Evolutionary conservation across 208 protist genomes (phyloP).

Genomic region (Dictyostelium gargantuum): DNA sequence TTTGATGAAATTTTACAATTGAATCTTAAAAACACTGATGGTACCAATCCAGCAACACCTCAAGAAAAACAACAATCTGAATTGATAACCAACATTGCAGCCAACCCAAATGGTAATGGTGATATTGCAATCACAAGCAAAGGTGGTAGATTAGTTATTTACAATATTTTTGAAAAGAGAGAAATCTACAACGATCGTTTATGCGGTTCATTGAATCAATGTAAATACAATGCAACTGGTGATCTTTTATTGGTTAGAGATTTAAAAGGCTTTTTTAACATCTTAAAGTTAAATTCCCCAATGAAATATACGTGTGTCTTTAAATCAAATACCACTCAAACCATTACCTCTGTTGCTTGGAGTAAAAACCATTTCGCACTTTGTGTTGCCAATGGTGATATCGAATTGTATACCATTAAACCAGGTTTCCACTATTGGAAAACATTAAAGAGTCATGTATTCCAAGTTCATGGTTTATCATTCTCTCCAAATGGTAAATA

Average conservation of each 20-base stretch:
- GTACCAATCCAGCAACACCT: rapidly evolving
- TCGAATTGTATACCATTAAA: neutral
- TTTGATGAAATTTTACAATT: neutral
- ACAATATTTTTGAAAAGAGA: neutral
- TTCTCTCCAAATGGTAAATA: slow-evolving; percentile 34
- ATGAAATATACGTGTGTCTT: neutral
- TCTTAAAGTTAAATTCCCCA: neutral
- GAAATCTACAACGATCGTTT: neutral
- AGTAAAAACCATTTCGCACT: neutral
- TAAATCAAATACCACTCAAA: neutral
- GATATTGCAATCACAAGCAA: neutral
- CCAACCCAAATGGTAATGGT: neutral
- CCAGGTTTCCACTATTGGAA: neutral
- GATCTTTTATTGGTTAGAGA: neutral
- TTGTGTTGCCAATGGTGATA: neutral
- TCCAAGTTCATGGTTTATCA: neutral
- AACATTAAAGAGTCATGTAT: neutral
- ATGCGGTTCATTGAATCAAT: neutral
- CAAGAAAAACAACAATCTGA: neutral
- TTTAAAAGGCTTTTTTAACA: neutral
- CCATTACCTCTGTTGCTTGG: neutral
- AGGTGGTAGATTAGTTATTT: neutral
- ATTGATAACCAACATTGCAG: neutral
- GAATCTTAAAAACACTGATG: neutral
- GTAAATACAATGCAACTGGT: neutral